A percentile compares a stretch with the other conserved stretches of the same genome.
Conservation (phyloP, 768 basidiomycete genomes). For the Tulasnella sp. region DNA sequence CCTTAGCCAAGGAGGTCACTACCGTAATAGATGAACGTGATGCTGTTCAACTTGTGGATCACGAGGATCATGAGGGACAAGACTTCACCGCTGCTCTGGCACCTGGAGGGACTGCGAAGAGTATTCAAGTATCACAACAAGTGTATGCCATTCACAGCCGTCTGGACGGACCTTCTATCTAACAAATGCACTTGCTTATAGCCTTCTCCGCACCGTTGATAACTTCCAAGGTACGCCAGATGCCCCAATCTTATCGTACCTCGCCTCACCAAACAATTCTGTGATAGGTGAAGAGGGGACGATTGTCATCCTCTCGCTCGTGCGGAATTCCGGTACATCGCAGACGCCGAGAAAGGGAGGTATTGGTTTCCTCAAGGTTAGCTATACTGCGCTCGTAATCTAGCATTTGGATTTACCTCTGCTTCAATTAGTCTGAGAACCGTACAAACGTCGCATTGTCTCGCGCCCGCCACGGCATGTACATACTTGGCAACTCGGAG, state of each 20-base stretch:
- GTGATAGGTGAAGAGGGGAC: slow-evolving; percentile 28
- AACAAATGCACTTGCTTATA: slow-evolving; percentile 34
- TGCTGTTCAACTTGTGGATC: slow-evolving; percentile 43
- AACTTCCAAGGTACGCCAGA: slow-evolving; percentile 43
- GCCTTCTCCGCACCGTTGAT: slow-evolving; percentile 53
- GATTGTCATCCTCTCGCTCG: slow-evolving; percentile 63
- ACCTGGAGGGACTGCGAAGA: slow-evolving; percentile 29
- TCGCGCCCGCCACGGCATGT: slow-evolving; percentile 61
- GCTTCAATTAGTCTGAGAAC: slow-evolving; percentile 37
- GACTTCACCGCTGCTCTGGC: no score
- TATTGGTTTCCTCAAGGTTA: slow-evolving; percentile 70
- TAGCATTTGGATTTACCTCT: background rate
- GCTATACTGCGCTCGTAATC: slow-evolving; percentile 1
- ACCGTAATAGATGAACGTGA: slow-evolving; percentile 62
- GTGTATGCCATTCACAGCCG: slow-evolving; percentile 31
- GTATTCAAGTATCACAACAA: slow-evolving; percentile 40
- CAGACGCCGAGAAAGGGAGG: slow-evolving; percentile 18
- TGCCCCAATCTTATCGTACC: background rate
- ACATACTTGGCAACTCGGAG: slow-evolving; percentile 55
- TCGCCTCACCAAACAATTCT: background rate
- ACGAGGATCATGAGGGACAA: slow-evolving; percentile 28
- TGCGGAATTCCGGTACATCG: slow-evolving; percentile 48
- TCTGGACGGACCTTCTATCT: background rate
- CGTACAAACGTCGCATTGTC: slow-evolving; percentile 58
- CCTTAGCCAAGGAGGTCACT: slow-evolving; percentile 37